Conservation (phyloP, 169 alveolate species). For the Amoebophrya sp. region DNA sequence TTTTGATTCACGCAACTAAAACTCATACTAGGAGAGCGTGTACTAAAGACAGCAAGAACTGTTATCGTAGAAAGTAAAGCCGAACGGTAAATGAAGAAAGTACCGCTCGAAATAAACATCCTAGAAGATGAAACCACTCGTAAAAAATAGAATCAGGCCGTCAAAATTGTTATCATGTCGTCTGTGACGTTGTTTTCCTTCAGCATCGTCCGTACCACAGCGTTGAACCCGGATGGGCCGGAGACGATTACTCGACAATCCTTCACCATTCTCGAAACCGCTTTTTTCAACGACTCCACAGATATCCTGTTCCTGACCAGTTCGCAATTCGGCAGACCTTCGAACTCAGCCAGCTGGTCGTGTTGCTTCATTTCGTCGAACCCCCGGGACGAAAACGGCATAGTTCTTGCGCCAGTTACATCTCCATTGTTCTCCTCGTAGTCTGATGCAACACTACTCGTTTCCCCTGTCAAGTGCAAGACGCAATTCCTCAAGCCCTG, state of each 20-base stretch:
- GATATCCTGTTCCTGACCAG: not conserved
- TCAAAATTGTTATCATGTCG: not conserved
- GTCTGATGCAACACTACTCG: not conserved
- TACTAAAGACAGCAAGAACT: no score
- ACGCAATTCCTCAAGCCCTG: not conserved
- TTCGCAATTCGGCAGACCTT: not conserved
- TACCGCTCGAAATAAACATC: no score
- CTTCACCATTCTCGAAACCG: not conserved
- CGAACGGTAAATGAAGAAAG: no score
- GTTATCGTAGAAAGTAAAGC: no score
- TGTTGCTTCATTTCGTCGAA: not conserved
- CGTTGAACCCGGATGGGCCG: constrained; percentile 30
- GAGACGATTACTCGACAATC: not conserved
- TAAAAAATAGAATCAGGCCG: no score
- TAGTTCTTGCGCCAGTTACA: not conserved
- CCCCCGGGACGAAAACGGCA: not conserved
- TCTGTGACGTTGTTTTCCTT: not conserved
- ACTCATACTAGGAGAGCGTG: no score
- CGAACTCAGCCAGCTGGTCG: not conserved
- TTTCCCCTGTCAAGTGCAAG: not conserved
- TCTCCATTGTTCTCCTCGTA: not conserved
- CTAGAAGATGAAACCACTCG: no score
- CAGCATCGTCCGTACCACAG: not conserved
- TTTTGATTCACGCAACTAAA: no score
- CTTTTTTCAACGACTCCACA: not conserved